These are phyloP conservation scores for Penicillium paradoxum DNA, from an alignment of 495 filamentous ascomycete genomes.

Conservation along the genomic window DNA sequence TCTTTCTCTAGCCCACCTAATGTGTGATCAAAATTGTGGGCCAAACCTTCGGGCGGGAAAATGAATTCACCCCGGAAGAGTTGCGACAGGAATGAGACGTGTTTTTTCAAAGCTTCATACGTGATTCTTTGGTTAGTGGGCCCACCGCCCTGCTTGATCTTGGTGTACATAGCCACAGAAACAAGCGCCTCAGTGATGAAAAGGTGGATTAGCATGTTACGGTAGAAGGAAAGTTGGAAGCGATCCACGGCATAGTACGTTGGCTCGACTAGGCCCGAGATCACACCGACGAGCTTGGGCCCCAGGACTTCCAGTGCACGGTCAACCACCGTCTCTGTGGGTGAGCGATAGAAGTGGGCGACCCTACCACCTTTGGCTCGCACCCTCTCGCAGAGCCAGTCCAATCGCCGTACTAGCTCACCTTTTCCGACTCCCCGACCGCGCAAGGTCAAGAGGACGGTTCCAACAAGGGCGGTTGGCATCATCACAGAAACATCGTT, in stretches of 20 bases:
- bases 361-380: constrained; percentile 80
- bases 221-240: constrained; percentile 95
- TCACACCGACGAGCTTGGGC: constrained; percentile 74
- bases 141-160: constrained; percentile 82
- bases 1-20: constrained; percentile 72
- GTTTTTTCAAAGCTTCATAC: constrained; percentile 61
- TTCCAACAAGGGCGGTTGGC: constrained; percentile 93
- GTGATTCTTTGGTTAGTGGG: constrained; percentile 73
- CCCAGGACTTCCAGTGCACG: constrained; percentile 88
- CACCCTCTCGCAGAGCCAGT: constrained; percentile 87
- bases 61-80: constrained; percentile 97
- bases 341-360: constrained; percentile 81
- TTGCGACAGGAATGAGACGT: constrained; percentile 84
- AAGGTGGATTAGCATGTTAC: constrained; percentile 98
- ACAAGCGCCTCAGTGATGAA: constrained; percentile 91
- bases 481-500: constrained; percentile 95
- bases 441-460: constrained; percentile 83
- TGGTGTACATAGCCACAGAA: constrained; percentile 81
- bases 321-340: constrained; percentile 76
- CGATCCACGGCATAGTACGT: constrained; percentile 92
- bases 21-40: constrained; percentile 72
- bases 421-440: constrained; percentile 85
- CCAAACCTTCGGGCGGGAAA: constrained; percentile 80
- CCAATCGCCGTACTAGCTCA: constrained; percentile 79
- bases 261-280: constrained; percentile 74